Conservation (phyloP, 371 early-diverging fungal species). For the Apophysomyces ossiformis region DNA sequence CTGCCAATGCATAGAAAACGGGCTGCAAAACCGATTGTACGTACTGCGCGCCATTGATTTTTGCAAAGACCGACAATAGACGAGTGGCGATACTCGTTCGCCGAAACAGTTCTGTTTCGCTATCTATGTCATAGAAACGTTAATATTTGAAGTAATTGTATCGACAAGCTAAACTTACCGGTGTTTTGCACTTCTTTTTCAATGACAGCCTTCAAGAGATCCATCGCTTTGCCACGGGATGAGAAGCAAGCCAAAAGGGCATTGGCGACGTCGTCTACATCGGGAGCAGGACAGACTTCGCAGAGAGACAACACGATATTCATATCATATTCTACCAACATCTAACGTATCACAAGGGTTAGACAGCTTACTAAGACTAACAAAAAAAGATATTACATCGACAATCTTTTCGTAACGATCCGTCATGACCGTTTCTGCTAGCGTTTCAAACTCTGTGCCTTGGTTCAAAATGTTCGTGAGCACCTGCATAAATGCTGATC, state of each 20-base stretch:
- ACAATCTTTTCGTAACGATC: constrained; percentile 73
- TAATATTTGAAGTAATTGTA: no score
- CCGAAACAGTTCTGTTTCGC: constrained; percentile 86
- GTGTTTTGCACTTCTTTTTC: constrained; percentile 80
- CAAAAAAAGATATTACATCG: constrained; percentile 40
- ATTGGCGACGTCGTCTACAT: constrained; percentile 81
- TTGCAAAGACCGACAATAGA: constrained; percentile 81
- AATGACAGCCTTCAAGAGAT: constrained; percentile 77
- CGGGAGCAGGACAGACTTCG: constrained; percentile 80
- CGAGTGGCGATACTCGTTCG: constrained; percentile 89
- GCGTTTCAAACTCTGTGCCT: constrained; percentile 81
- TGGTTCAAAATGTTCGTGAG: constrained; percentile 83
- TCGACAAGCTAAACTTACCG: constrained; percentile 33
- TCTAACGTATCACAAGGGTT: constrained; percentile 19
- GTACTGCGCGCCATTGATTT: constrained; percentile 77
- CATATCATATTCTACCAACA: constrained; percentile 63
- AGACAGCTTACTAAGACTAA: constrained; percentile 14
- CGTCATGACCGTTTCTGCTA: constrained; percentile 72
- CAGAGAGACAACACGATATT: constrained; percentile 77
- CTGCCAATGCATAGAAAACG: constrained; percentile 60
- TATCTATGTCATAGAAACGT: constrained; percentile 40
- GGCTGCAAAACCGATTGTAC: constrained; percentile 79
- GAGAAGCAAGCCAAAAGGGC: constrained; percentile 79
- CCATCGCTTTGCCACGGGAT: constrained; percentile 66
- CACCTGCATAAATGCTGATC: constrained; percentile 88